phyloP scores from a whole-genome alignment of 176 grass and related monocot species.

The Dactylis glomerata region DNA sequence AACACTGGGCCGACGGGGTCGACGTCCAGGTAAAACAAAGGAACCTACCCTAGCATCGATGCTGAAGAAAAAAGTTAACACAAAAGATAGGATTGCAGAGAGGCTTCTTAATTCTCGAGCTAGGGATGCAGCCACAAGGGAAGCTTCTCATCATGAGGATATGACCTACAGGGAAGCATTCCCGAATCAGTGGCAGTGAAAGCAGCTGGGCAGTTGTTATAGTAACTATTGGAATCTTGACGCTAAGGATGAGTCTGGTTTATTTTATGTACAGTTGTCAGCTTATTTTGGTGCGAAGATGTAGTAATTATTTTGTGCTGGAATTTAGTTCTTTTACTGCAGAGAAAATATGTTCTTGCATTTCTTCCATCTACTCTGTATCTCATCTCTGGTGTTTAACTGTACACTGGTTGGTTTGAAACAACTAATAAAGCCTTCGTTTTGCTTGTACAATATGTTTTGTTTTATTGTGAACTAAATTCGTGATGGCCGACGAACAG shows the following conservation, averaged over 20 bases:
- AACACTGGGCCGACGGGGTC: conserved; percentile 20
- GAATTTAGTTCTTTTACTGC: conserved; percentile 4
- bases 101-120: conserved; percentile 57
- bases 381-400: not conserved
- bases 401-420: not conserved
- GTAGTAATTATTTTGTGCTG: not conserved
- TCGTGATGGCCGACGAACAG: not conserved
- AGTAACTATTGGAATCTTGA: not conserved
- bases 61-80: conserved; percentile 87
- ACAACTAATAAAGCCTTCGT: not conserved
- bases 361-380: too few species aligned
- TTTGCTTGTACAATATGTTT: not conserved
- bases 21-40: conserved; percentile 43
- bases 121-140: conserved; percentile 46
- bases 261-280: not conserved
- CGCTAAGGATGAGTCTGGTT: not conserved
- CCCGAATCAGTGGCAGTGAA: conserved; percentile 72
- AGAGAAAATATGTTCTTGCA: not conserved
- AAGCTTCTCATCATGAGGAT: conserved; percentile 53
- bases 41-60: conserved; percentile 72
- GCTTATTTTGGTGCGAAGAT: not conserved
- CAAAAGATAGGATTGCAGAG: conserved; percentile 76
- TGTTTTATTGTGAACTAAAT: not conserved
- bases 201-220: not conserved
- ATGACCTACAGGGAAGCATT: conserved; percentile 76